phyloP scores from a whole-genome alignment of 176 grass and related monocot species.

The Poa annua region DNA sequence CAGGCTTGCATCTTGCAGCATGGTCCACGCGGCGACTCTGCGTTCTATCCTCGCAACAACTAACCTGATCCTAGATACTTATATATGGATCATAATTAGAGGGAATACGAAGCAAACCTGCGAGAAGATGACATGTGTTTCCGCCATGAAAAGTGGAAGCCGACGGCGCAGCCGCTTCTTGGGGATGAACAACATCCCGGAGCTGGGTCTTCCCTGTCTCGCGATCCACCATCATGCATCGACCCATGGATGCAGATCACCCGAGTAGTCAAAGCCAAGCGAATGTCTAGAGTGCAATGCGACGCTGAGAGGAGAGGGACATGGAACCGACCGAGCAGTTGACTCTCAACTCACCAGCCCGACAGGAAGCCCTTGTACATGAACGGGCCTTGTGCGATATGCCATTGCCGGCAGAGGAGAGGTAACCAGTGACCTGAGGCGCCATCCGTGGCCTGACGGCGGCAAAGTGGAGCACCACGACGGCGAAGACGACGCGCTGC shows the following conservation, averaged over 20 bases:
- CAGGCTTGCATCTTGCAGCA: constrained; percentile 21
- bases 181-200: constrained; percentile 60
- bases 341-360: constrained; percentile 28
- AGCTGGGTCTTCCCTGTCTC: constrained; percentile 54
- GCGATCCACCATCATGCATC: constrained; percentile 45
- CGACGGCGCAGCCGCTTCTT: constrained; percentile 46
- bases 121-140: not conserved
- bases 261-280: not conserved
- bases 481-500: no score
- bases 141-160: not conserved
- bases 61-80: constrained; percentile 53
- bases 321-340: not conserved
- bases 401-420: no score
- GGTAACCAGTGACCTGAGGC: no score
- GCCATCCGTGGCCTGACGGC: no score
- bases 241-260: not conserved
- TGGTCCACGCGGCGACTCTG: constrained; percentile 64
- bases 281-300: not conserved
- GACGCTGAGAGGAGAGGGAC: no score
- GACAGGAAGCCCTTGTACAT: no score
- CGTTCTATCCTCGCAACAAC: constrained; percentile 55
- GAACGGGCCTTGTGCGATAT: no score
- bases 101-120: not conserved
- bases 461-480: no score
- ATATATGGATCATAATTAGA: not conserved